A percentile compares a stretch with the other conserved stretches of the same genome.
Conservation (phyloP, 1,284 basidiomycete genomes). For the Cryptococcus sp. region DNA sequence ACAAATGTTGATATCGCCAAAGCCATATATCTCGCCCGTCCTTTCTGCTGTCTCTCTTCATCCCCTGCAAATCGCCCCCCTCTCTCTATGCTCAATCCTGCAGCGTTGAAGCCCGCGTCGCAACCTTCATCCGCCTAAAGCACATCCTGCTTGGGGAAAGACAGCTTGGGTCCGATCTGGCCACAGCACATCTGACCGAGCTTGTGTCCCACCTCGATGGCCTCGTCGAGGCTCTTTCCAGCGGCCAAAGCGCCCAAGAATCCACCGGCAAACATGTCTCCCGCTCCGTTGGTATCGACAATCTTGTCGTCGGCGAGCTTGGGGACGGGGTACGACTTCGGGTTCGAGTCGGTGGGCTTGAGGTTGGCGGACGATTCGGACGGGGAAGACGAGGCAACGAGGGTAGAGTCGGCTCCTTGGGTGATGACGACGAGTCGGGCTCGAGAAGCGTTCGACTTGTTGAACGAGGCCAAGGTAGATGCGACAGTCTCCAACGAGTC, state of each 20-base stretch:
- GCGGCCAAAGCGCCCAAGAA: constrained; percentile 81
- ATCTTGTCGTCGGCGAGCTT: constrained; percentile 65
- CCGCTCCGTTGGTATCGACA: constrained; percentile 98
- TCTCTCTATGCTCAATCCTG: not conserved
- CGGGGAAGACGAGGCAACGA: constrained; percentile 64
- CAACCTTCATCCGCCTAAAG: too few relatives aligned
- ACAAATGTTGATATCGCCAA: too few relatives aligned
- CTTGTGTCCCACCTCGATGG: constrained; percentile 81
- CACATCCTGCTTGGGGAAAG: constrained; percentile 38
- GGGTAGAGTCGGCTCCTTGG: constrained; percentile 75
- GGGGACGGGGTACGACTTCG: constrained; percentile 58
- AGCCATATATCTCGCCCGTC: not conserved
- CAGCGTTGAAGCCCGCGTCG: constrained; percentile 2
- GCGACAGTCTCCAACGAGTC: constrained; percentile 66
- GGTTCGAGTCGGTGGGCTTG: constrained; percentile 40
- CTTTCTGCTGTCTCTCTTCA: not conserved
- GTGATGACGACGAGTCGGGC: constrained; percentile 87
- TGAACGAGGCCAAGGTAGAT: constrained; percentile 61
- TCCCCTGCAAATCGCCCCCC: not conserved
- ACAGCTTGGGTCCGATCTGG: constrained; percentile 56
- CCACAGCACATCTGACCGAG: constrained; percentile 84
- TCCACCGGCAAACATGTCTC: constrained; percentile 97
- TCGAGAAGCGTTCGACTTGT: constrained; percentile 61
- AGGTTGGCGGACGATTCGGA: constrained; percentile 50
- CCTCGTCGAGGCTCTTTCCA: constrained; percentile 74